Conservation (phyloP, 1,139 yeast genomes). For the Sugiyamaella castrensis region DNA sequence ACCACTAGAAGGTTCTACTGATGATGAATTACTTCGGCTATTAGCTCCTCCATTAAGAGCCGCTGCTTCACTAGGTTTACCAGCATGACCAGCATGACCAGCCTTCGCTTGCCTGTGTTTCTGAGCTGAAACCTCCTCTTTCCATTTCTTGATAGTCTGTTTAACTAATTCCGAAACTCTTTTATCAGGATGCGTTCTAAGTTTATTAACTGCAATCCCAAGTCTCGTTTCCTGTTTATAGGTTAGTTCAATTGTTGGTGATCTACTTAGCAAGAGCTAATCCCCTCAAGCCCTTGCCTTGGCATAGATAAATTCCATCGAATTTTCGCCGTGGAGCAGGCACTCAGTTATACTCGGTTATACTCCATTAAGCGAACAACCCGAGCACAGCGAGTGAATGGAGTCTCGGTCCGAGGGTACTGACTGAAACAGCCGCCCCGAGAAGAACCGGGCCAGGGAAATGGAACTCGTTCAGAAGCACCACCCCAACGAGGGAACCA, state of each 20-base stretch:
- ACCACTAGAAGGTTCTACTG: neutral
- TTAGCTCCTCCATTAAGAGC: conserved; percentile 17
- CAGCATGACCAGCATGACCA: conserved; percentile 12
- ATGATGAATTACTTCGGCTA: conserved; percentile 17
- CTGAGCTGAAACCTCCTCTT: conserved; percentile 80
- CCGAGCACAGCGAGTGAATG: no score
- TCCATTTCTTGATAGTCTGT: conserved; percentile 83
- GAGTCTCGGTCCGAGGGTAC: no score
- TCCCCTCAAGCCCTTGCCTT: neutral
- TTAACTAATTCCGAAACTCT: conserved; percentile 72
- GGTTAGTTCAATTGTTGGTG: neutral
- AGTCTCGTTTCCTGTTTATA: conserved; percentile 73
- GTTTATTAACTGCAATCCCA: conserved; percentile 94
- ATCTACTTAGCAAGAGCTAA: no score
- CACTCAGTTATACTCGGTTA: no score
- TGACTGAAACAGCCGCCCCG: no score
- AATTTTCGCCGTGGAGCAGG: no score
- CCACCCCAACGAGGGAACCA: neutral
- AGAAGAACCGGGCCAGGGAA: neutral
- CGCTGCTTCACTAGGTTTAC: conserved; percentile 30
- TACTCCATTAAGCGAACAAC: no score
- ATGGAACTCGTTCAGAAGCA: neutral
- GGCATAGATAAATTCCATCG: neutral
- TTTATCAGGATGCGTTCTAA: conserved; percentile 62
- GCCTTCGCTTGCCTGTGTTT: conserved; percentile 39